These are phyloP conservation scores for Marasmius oreades DNA, from an alignment of 1,284 basidiomycete genomes.

Conservation along the genomic window DNA sequence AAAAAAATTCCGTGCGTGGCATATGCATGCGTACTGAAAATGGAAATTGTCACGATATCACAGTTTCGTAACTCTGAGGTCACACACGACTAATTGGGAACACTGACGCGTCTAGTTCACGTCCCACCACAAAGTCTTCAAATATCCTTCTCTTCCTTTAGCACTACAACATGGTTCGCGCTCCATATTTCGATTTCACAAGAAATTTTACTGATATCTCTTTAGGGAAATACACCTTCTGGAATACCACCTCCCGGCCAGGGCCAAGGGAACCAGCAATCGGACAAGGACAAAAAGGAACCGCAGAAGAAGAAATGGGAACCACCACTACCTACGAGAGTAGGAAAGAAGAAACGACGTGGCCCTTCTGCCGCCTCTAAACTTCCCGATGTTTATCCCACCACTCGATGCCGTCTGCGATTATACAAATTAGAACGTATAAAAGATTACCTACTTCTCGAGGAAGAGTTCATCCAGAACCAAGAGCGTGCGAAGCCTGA, in stretches of 20 bases:
- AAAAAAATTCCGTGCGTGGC: too few species aligned
- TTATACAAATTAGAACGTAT: slow-evolving; percentile 97
- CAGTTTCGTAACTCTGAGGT: too few species aligned
- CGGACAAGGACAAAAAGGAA: slow-evolving; percentile 62
- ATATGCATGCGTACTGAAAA: too few species aligned
- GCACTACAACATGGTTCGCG: slow-evolving; percentile 26
- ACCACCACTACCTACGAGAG: slow-evolving; percentile 94
- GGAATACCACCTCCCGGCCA: slow-evolving; percentile 49
- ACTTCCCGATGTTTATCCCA: slow-evolving; percentile 91
- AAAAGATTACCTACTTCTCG: slow-evolving; percentile 96
- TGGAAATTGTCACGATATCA: too few species aligned
- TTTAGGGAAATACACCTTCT: slow-evolving; percentile 79
- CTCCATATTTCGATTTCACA: not conserved
- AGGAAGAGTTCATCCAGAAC: slow-evolving; percentile 97
- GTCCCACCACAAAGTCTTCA: slow-evolving; percentile 23
- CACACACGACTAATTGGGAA: slow-evolving; percentile 26
- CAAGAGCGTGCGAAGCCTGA: slow-evolving; percentile 89
- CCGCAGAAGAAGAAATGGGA: slow-evolving; percentile 97
- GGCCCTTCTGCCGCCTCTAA: slow-evolving; percentile 92
- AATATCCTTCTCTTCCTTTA: slow-evolving; percentile 10
- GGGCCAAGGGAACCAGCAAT: slow-evolving; percentile 45
- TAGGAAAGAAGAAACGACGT: slow-evolving; percentile 92
- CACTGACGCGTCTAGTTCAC: slow-evolving; percentile 59
- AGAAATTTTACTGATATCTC: not conserved
- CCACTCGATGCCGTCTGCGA: slow-evolving; percentile 93